Evolutionary conservation across 2,329 filamentous ascomycete species (phyloP), one percentile per base, ranked within the genome.

Genomic region (Alternaria dauci): DNA sequence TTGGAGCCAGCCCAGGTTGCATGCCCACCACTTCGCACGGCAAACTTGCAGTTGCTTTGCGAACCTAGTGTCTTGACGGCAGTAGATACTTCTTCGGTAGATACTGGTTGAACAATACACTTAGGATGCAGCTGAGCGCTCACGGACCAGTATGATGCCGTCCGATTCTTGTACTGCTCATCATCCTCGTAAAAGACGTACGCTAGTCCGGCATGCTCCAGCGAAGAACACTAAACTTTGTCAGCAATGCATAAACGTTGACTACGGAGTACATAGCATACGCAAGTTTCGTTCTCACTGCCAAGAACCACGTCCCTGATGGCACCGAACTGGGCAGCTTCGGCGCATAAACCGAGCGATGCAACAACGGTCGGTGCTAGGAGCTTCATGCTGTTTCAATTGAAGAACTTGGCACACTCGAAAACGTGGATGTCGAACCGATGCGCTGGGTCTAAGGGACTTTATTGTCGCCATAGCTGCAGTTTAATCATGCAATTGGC

Each of bases 11-110:
- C 63, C 64, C 64, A 68, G 2, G 52, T 43, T 3, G 60, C 62
- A 52, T 76, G 72, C 23, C 76, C 74, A 32, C 76, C 75, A 25
- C 69, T 68, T 16, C 72, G 69, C 6, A 77, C 58, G 7, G 75
- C 74, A 46, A 77, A 70, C 16, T 63, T 55, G 12, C 28, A 53
- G 12, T 4, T 30, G 23, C 25, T 32, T 14, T 50, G 8, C 20
- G 28, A 28, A 4, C 65, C 56, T 9, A 72, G 62, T 1, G 55
- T 61, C 20, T 65, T 64, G 3, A 72, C 46, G 4, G 51, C 50
- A 14, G 50, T 57, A 41, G 57, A 54, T 2, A 79, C 74, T 34
- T 78, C 69, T 14, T 71, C 58, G 12, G 69, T 72, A 25, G 65
- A 68, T 7, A 48, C 52, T 4, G 75, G 75, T 47, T 73, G 71